A percentile compares a stretch with the other conserved stretches of the same genome.
phyloP scores from a whole-genome alignment of 176 grass and related monocot genomes.

The Juncus effusus region DNA sequence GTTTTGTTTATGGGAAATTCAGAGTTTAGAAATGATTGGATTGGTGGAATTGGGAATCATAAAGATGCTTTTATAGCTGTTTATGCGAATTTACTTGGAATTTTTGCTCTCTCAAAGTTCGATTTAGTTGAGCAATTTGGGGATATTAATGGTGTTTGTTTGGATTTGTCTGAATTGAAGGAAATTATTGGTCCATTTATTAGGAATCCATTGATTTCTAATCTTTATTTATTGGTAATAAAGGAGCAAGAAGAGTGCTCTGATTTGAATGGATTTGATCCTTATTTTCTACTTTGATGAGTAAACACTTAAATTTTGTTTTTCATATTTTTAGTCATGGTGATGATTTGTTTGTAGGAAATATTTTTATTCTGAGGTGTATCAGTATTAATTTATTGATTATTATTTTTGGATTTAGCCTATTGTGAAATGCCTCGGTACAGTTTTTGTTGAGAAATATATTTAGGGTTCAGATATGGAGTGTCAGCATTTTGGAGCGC shows the following conservation, averaged over 20 bases:
- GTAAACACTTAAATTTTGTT: constrained; percentile 18
- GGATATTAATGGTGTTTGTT: constrained; percentile 31
- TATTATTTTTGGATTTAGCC: no score
- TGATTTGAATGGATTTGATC: constrained; percentile 55
- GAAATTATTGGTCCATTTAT: constrained; percentile 59
- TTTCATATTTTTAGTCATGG: not conserved
- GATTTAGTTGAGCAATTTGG: constrained; percentile 18
- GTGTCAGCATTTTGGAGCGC: no score
- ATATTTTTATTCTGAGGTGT: no score
- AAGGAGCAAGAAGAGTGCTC: constrained; percentile 16
- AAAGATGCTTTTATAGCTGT: constrained; percentile 81
- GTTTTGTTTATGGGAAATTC: constrained; percentile 49
- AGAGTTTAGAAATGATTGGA: constrained; percentile 61
- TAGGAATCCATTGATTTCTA: constrained; percentile 82
- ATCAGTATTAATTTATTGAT: no score
- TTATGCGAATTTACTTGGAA: constrained; percentile 68
- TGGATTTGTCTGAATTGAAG: constrained; percentile 46
- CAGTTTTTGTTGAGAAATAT: no score
- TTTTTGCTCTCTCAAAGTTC: constrained; percentile 47
- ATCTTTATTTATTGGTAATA: constrained; percentile 55
- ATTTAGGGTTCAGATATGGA: no score
- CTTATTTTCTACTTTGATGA: constrained; percentile 89
- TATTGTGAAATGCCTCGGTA: no score
- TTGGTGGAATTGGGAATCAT: constrained; percentile 89
- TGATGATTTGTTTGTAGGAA: no score